phyloP scores from a whole-genome alignment of 2,329 filamentous ascomycete genomes.

The Byssochlamys sp. region DNA sequence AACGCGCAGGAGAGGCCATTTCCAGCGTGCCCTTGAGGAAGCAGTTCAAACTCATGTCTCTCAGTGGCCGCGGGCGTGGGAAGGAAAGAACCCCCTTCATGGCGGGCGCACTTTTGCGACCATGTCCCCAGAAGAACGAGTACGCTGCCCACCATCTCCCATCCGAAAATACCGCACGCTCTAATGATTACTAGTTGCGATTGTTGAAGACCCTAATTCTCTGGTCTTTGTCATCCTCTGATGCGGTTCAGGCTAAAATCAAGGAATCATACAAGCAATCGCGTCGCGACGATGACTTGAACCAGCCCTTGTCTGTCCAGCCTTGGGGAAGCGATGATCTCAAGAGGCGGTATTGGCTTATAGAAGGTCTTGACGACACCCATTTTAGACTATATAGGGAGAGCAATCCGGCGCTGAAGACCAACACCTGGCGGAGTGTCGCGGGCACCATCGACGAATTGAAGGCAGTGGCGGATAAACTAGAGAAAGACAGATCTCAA shows the following conservation, averaged over 20 bases:
- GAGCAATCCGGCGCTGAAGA: constrained; percentile 67
- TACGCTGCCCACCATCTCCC: constrained; percentile 37
- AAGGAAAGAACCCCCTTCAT: constrained; percentile 69
- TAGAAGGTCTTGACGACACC: constrained; percentile 90
- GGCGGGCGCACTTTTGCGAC: constrained; percentile 71
- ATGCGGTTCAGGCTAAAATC: constrained; percentile 68
- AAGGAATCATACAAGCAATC: constrained; percentile 81
- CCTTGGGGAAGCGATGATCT: constrained; percentile 84
- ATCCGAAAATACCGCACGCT: constrained; percentile 1
- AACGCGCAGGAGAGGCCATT: constrained; percentile 67
- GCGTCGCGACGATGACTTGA: constrained; percentile 66
- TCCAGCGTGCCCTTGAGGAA: constrained; percentile 86
- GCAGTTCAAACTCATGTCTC: constrained; percentile 72
- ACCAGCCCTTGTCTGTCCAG: constrained; percentile 81
- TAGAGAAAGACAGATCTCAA: constrained; percentile 69
- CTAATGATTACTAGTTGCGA: constrained; percentile 52
- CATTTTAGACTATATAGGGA: constrained; percentile 89
- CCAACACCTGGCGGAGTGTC: constrained; percentile 84
- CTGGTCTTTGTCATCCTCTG: constrained; percentile 84
- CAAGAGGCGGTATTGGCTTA: constrained; percentile 83
- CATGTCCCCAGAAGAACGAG: constrained; percentile 72
- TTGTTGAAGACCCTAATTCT: constrained; percentile 73
- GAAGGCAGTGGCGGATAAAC: constrained; percentile 61
- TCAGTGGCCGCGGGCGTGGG: constrained; percentile 84
- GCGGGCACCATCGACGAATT: constrained; percentile 85